Evolutionary conservation across 768 basidiomycete species (phyloP), one percentile per base, ranked within the genome.

Genomic region (Kockovaella imperatae): DNA sequence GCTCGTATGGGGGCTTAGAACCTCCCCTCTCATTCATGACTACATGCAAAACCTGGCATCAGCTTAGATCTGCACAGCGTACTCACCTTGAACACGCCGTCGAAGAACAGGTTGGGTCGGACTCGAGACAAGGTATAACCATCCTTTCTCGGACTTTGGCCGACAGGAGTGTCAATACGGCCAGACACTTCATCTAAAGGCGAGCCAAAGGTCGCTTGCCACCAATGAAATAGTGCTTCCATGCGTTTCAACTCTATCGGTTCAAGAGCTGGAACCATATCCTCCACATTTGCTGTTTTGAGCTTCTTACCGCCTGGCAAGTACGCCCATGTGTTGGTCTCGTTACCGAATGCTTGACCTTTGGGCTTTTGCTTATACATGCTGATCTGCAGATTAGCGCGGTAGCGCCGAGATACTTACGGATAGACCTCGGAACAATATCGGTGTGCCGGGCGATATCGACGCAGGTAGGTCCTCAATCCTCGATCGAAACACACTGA

Each of bases 11-110:
- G 4, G 52, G 54, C 10, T 28, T 40, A 8, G 47, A 39, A 30
- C 15, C 14, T 3, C 20, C 15, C 11, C 45, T 53, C 17, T 26
- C 26, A 11, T 38, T 38, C 36, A 7, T 38, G 36, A 42, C 38
- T 20, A 58, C 52, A 29, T 52, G 39, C 23, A 64, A 39, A 18
- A 64, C 54, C 62, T 64, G 41, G n/a, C 14, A 11, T 42, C 13
- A 50, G 29, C 40, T 35, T 23, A 4, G n/a, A 25, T 35, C 32
- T 31, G 17, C 18, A 28, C 20, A n/a, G 26, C 17, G 11, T 2
- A 35, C 59, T 58, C 30, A 64, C 62, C 50, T 64, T 64, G 54
- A 58, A 55, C 2, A 50, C 39, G 3, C 36, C 49, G 44, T 60
- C 42, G 29, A 55, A 57, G 38, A 58, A 64, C 1, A 28, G 20